Percentiles rank a stretch among this genome's conserved stretches.
Conservation (phyloP, 164 flowering plant species). For the Sedum album region DNA sequence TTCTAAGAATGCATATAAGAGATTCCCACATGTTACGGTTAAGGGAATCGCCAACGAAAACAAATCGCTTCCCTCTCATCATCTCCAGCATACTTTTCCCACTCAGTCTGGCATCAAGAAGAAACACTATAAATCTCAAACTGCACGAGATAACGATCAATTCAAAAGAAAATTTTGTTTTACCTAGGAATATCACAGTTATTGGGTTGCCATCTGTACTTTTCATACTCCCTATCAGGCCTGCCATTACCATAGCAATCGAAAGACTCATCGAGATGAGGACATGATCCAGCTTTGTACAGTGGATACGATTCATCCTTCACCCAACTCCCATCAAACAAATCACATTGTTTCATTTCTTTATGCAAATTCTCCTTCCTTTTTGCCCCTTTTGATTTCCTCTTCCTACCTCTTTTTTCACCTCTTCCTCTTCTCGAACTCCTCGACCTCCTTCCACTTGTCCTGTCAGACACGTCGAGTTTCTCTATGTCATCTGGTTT, state of each 20-base stretch:
- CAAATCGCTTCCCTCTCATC: conserved; percentile 38
- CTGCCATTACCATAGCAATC: conserved; percentile 28
- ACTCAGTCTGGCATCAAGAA: conserved; percentile 24
- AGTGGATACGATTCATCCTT: conserved; percentile 22
- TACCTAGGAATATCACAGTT: conserved; percentile 31
- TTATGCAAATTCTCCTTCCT: neutral
- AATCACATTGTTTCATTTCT: conserved; percentile 12
- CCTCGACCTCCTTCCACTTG: neutral
- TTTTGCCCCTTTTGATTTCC: neutral
- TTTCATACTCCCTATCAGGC: conserved; percentile 23
- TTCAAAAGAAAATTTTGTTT: neutral
- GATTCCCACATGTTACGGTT: conserved; percentile 63
- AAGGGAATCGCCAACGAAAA: conserved; percentile 44
- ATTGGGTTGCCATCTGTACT: conserved; percentile 30
- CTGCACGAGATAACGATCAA: too few relatives aligned
- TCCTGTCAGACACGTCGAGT: neutral
- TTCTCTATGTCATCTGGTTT: neutral
- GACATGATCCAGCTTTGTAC: conserved; percentile 24
- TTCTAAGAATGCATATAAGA: conserved; percentile 37
- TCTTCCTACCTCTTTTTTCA: conserved; percentile 2
- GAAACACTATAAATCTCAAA: neutral
- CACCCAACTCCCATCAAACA: conserved; percentile 35
- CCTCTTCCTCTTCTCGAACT: neutral
- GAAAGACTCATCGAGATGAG: conserved; percentile 24
- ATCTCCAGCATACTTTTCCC: conserved; percentile 27